Conservation (phyloP, 106 monocot genomes). For the Phalaenopsis equestris region DNA sequence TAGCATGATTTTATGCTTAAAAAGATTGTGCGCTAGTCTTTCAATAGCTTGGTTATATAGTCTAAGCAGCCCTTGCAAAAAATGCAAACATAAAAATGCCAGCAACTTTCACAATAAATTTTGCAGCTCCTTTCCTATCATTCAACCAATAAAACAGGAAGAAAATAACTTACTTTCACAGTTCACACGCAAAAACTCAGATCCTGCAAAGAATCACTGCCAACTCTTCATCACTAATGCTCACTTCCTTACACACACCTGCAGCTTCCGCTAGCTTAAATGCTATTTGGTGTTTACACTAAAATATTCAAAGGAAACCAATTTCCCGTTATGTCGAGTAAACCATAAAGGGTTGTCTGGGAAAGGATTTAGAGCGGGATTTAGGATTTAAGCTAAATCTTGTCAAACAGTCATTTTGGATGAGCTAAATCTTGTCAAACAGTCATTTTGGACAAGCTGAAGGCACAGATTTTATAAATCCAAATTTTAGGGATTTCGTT, state of each 20-base stretch:
- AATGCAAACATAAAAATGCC: background rate
- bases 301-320: conserved; percentile 5
- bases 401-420: no score
- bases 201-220: conserved; percentile 71
- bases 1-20: background rate
- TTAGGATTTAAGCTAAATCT: no score
- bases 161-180: background rate
- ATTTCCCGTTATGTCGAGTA: background rate
- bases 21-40: background rate
- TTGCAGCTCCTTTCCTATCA: background rate
- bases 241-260: conserved; percentile 41
- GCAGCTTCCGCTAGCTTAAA: conserved; percentile 77
- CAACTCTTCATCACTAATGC: conserved; percentile 66
- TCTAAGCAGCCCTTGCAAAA: background rate
- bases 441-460: no score
- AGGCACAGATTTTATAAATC: no score
- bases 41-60: background rate
- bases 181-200: conserved; percentile 20
- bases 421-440: no score
- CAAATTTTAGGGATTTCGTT: no score
- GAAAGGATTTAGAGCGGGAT: no score
- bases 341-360: background rate
- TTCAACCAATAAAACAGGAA: background rate
- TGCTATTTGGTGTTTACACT: conserved; percentile 98
- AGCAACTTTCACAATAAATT: background rate